These are phyloP conservation scores for Bruguiera parviflora DNA, from an alignment of 345 rosid species.

Conservation along the genomic window DNA sequence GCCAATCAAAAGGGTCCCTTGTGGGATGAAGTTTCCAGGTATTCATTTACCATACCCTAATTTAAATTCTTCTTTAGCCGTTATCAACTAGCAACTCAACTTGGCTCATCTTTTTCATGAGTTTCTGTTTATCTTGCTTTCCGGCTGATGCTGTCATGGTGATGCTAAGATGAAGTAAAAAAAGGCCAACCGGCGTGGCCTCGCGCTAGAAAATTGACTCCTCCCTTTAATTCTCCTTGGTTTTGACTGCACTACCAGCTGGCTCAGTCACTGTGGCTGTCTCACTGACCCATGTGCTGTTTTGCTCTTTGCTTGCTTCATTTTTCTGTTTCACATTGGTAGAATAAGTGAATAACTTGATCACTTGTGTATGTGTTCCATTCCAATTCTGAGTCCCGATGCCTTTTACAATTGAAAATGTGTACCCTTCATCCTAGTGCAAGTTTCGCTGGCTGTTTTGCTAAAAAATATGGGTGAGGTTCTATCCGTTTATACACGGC, in stretches of 20 bases:
- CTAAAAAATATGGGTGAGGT: slow-evolving; percentile 17
- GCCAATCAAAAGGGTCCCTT: slow-evolving; percentile 97
- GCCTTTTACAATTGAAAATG: slow-evolving; percentile 22
- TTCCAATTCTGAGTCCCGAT: not conserved
- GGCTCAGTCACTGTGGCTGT: slow-evolving; percentile 32
- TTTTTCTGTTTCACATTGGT: not conserved
- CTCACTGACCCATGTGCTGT: slow-evolving; percentile 37
- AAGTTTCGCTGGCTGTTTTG: slow-evolving; percentile 10
- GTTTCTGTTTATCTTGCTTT: too few relatives aligned
- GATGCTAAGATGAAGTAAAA: too few relatives aligned
- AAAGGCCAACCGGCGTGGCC: too few relatives aligned
- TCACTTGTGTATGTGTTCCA: slow-evolving; percentile 8
- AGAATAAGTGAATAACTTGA: not conserved
- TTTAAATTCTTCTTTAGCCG: not conserved
- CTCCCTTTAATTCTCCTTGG: not conserved
- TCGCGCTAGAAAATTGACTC: too few relatives aligned
- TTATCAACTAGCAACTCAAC: too few relatives aligned
- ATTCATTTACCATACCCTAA: slow-evolving; percentile 14
- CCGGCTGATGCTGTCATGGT: too few relatives aligned
- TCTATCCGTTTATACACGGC: not conserved
- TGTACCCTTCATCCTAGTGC: slow-evolving; percentile 31
- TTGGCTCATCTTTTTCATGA: not conserved
- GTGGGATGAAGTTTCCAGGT: slow-evolving; percentile 99
- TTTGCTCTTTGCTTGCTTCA: slow-evolving; percentile 8
- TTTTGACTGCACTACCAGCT: slow-evolving; percentile 42